Percentiles rank a stretch among this genome's conserved stretches.
phyloP scores from a whole-genome alignment of 2,329 filamentous ascomycete genomes.

The Fusarium newnesense region DNA sequence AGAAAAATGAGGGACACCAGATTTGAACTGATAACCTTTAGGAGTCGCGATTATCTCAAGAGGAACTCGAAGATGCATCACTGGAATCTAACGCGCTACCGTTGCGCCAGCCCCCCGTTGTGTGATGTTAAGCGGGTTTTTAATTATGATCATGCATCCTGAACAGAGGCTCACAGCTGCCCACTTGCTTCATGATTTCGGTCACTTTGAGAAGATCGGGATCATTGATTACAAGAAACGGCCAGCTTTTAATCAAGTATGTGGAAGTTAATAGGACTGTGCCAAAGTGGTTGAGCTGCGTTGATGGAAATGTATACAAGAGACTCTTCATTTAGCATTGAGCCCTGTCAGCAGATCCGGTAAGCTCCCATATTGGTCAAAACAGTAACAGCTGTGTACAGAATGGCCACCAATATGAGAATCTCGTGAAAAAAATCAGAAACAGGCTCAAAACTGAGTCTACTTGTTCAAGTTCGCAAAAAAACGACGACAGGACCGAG shows the following conservation, averaged over 20 bases:
- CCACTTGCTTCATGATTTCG: neutral
- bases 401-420: neutral
- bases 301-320: too few relatives aligned
- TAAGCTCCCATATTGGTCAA: neutral
- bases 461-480: neutral
- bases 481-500: neutral
- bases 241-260: too few relatives aligned
- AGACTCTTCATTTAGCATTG: too few relatives aligned
- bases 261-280: too few relatives aligned
- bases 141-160: neutral
- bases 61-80: neutral
- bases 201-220: neutral
- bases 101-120: constrained; percentile 9
- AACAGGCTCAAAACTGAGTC: fast-evolving
- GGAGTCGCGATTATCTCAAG: neutral
- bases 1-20: constrained; percentile 9
- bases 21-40: constrained; percentile 19
- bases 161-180: too few relatives aligned
- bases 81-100: constrained; percentile 17
- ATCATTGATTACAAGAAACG: too few relatives aligned
- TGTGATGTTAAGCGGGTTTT: too few relatives aligned
- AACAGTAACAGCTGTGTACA: neutral
- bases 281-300: too few relatives aligned
- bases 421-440: neutral
- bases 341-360: too few relatives aligned